Evolutionary conservation across 257 asterid species (phyloP), one percentile per base, ranked within the genome.

Genomic region (Orobanche coerulescens): DNA sequence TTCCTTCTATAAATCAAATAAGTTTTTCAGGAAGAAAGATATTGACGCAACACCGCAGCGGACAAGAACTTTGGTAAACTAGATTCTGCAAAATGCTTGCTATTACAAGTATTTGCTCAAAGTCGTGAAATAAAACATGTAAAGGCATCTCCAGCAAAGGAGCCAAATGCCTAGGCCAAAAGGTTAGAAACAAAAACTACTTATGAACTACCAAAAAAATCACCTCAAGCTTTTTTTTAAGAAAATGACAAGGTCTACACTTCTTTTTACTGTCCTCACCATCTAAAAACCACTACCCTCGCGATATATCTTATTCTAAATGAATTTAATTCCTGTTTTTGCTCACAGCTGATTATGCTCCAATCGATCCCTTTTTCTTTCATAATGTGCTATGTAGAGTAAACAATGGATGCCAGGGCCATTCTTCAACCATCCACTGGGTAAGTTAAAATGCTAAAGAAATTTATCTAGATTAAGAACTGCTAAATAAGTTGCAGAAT

Each of bases 321-420:
- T 46, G 18, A 37, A 24, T 25, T 23, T 43, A 6, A n/a, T 36
- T 26, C 46, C 13, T 44, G 14, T 18, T 34, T 48, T 47, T 51
- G 22, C 9, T 0, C 25, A 18, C 33, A 39, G 14, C 11, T 60
- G 40, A 60, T 26, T 61, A 26, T 12, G 33, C 14, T 30, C 58
- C 68, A 14, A 40, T 69, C 20, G 42, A 22, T 58, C 48, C 12
- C 22, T 30, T 59, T 68, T 59, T 68, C 55, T 30, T 18, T 8
- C 37, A 39, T 26, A 19, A 20, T 1, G 25, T 36, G 39, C 8
- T n/a, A 33, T 7, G 14, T 18, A 22, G 4, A 44, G n/a, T n/a
- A 66, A 28, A 26, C 67, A 58, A 40, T 12, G 3, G 31, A 67
- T 33, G 16, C 49, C 44, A 58, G 48, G 20, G 18, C 13, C 9